Conservation (phyloP, 352 stramenopile genomes). For the Phytophthora boehmeriae region DNA sequence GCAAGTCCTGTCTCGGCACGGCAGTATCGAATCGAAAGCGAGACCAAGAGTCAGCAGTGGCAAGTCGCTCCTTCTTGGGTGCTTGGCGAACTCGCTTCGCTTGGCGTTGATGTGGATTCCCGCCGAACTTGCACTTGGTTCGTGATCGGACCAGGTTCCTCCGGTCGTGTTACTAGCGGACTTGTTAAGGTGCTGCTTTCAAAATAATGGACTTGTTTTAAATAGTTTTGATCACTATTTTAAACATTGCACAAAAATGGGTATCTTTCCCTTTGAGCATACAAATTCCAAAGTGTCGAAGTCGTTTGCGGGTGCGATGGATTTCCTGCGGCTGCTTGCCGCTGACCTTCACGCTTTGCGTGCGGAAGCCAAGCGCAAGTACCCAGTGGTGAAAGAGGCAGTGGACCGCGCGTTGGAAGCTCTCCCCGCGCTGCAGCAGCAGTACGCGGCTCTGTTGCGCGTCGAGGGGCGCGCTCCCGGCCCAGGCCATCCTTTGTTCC, state of each 20-base stretch:
- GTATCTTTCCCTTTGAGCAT: neutral
- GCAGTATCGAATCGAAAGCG: constrained; percentile 21
- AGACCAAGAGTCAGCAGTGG: constrained; percentile 6
- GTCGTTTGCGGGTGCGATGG: constrained; percentile 53
- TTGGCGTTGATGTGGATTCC: constrained; percentile 1
- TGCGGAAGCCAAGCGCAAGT: constrained; percentile 88
- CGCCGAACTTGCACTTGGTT: constrained; percentile 20
- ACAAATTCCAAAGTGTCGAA: neutral
- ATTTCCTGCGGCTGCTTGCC: constrained; percentile 91
- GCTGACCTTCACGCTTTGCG: constrained; percentile 89
- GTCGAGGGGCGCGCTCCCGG: constrained; percentile 75
- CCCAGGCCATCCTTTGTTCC: constrained; percentile 92
- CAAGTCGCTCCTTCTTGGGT: constrained; percentile 2
- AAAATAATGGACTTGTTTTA: no score
- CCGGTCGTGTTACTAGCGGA: neutral
- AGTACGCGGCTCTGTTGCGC: constrained; percentile 91
- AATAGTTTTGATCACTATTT: no score
- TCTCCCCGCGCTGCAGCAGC: constrained; percentile 93
- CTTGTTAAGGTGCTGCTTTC: neutral
- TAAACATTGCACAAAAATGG: no score
- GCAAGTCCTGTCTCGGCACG: neutral
- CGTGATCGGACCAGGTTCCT: neutral
- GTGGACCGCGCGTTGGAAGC: constrained; percentile 95
- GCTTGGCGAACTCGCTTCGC: constrained; percentile 17
- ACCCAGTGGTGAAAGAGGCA: constrained; percentile 96